Evolutionary conservation across 1,139 yeast genomes (phyloP), one percentile per base, ranked within the genome.

Genomic region (Saccharomyces hybrid): DNA sequence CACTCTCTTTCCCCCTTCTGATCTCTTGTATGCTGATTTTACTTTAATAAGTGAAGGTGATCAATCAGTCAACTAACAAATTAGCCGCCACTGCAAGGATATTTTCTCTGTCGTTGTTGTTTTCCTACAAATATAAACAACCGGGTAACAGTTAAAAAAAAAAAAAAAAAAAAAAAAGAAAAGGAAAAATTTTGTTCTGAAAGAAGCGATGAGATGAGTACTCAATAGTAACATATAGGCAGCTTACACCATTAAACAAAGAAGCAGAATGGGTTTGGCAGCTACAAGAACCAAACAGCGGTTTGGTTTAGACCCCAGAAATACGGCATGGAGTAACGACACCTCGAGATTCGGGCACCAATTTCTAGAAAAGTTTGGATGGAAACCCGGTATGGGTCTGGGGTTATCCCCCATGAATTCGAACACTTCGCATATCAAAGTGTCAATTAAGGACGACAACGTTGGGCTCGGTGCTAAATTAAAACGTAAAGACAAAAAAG

Each of bases 321-420:
- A 93, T 66, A 90, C 97, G 3, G 81, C 83, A 61, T 93, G 99
- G 99, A 87, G 97, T 34, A 89, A 90, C 68, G 83, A 93, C 64
- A 86, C 87, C 0, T 75, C 77, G 7, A 74, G 97, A 56, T 93
- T 93, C 67, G 99, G 99, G 1, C 97, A 88, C 69, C 82, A 86
- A 65, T 90, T 90, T 69, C 70, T 93, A 55, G 82, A 83, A 58
- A 84, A 82, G 62, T 75, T 84, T 69, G 99, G 99, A 11, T 93
- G 99, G 99, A 78, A 76, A 53, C 95, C 96, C 1, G 99, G 99
- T 11, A 74, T 77, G 59, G 98, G 99, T 3, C 77, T 93, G 26
- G 99, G 99, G 2, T 68, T 81, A 59, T 83, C 78, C 29, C 78
- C 78, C 56, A 85, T 77, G 71, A 83, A 83, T 47, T 75, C 76